These are phyloP conservation scores for Aspergillus persii DNA, from an alignment of 2,329 filamentous ascomycete species.

Conservation along the genomic window DNA sequence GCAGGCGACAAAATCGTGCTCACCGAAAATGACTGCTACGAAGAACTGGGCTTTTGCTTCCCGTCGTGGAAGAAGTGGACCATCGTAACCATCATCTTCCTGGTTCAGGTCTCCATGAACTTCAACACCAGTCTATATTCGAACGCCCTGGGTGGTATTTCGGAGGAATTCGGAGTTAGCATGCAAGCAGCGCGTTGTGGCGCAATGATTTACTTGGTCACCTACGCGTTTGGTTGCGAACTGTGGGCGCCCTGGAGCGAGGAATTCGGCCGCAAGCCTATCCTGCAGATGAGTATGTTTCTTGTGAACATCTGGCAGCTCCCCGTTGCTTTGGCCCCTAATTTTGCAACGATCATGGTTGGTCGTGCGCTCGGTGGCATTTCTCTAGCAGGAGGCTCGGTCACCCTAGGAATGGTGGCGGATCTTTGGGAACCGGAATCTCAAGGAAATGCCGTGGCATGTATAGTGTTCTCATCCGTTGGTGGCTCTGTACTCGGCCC, in stretches of 20 bases:
- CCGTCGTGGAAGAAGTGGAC: slow-evolving; percentile 64
- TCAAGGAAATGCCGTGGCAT: slow-evolving; percentile 72
- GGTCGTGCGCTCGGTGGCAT: slow-evolving; percentile 67
- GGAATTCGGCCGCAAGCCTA: slow-evolving; percentile 74
- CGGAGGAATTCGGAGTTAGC: slow-evolving; percentile 66
- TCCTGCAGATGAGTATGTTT: slow-evolving; percentile 69
- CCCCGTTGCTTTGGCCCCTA: slow-evolving; percentile 68
- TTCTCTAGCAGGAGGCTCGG: slow-evolving; percentile 68
- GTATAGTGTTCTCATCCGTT: slow-evolving; percentile 74
- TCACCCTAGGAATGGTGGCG: slow-evolving; percentile 71
- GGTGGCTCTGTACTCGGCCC: slow-evolving; percentile 66
- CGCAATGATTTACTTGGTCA: slow-evolving; percentile 72
- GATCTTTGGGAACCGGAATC: slow-evolving; percentile 69
- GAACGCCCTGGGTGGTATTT: slow-evolving; percentile 65
- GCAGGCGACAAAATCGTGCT: slow-evolving; percentile 35
- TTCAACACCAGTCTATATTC: slow-evolving; percentile 73
- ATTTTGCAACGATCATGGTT: slow-evolving; percentile 67
- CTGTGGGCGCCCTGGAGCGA: slow-evolving; percentile 86
- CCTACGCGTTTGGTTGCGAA: slow-evolving; percentile 83
- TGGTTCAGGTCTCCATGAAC: slow-evolving; percentile 74
- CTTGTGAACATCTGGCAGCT: slow-evolving; percentile 77
- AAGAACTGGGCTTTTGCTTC: slow-evolving; percentile 61
- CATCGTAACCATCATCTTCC: slow-evolving; percentile 68
- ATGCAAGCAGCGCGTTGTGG: slow-evolving; percentile 67
- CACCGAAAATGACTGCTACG: slow-evolving; percentile 58